Evolutionary conservation across 441 rosid genomes (phyloP).

Genomic region (Syzygium syzygioides): DNA sequence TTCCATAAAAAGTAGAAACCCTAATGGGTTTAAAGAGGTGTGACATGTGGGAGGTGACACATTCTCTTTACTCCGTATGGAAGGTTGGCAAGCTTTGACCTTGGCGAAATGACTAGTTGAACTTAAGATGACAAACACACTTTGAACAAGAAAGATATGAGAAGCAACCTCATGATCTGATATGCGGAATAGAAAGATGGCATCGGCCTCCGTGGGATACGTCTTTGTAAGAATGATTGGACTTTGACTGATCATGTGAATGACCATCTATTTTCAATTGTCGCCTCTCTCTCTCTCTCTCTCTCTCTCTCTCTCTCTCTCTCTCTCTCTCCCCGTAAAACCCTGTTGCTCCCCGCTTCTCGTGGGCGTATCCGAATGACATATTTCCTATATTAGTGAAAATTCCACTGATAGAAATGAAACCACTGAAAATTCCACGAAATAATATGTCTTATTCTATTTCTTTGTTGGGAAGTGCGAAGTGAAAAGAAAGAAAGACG

Average conservation of each 20-base stretch:
- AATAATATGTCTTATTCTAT: not conserved
- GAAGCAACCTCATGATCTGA: slow-evolving; percentile 17
- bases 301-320: not conserved
- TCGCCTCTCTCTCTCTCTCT: not conserved
- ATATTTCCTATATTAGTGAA: not conserved
- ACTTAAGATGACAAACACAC: not conserved
- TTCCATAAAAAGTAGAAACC: not conserved
- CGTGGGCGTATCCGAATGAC: not conserved
- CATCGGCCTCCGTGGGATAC: not conserved
- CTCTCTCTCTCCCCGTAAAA: not conserved
- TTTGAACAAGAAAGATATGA: slow-evolving; percentile 1
- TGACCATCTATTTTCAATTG: not conserved
- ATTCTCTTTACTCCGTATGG: not conserved
- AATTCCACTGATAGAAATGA: not conserved
- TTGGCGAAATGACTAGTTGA: not conserved
- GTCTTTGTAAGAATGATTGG: not conserved
- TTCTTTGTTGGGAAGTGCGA: not conserved
- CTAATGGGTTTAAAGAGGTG: slow-evolving; percentile 2
- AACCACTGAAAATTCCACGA: not conserved
- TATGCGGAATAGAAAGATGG: slow-evolving; percentile 15
- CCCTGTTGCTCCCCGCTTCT: not conserved
- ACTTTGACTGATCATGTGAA: not conserved
- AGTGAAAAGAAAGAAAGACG: not conserved
- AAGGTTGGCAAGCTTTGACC: slow-evolving; percentile 2
- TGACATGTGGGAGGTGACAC: slow-evolving; percentile 7